Conservation (phyloP, 148 eudicot species). For the Mesembryanthemum crystallinum region DNA sequence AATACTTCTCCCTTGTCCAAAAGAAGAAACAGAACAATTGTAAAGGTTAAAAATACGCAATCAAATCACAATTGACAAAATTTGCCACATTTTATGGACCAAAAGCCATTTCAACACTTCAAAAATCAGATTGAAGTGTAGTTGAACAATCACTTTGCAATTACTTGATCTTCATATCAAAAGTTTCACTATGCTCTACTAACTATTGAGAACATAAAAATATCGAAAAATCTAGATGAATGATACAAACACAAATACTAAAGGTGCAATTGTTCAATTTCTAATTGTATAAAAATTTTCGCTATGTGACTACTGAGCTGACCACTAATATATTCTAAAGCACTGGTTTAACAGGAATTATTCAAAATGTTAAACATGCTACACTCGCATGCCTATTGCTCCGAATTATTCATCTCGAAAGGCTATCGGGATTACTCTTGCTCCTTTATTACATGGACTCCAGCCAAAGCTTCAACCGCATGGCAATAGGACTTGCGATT, state of each 20-base stretch:
- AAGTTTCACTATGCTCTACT: background rate
- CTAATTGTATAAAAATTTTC: background rate
- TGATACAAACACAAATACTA: background rate
- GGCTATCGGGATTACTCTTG: slow-evolving; percentile 8
- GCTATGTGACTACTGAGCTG: slow-evolving; percentile 4
- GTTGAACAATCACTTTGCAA: background rate
- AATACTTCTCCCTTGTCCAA: too few relatives aligned
- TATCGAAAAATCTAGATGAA: slow-evolving; percentile 6
- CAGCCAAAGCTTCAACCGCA: slow-evolving; percentile 12
- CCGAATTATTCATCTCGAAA: slow-evolving; percentile 10
- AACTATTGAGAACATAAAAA: background rate
- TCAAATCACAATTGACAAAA: too few relatives aligned
- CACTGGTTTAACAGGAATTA: background rate
- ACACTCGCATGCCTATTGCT: slow-evolving; percentile 10
- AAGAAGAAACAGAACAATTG: too few relatives aligned
- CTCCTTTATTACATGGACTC: slow-evolving; percentile 19
- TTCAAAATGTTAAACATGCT: slow-evolving; percentile 9
- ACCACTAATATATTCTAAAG: background rate
- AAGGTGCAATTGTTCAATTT: background rate
- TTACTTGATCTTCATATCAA: background rate
- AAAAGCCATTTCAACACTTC: too few relatives aligned
- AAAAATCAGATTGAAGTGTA: too few relatives aligned
- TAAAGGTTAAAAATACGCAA: too few relatives aligned
- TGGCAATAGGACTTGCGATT: slow-evolving; percentile 6
- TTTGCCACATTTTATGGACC: too few relatives aligned